Percentiles rank a stretch among this genome's conserved stretches.
phyloP scores from a whole-genome alignment of 2,329 filamentous ascomycete genomes.

The Zalaria sp. region DNA sequence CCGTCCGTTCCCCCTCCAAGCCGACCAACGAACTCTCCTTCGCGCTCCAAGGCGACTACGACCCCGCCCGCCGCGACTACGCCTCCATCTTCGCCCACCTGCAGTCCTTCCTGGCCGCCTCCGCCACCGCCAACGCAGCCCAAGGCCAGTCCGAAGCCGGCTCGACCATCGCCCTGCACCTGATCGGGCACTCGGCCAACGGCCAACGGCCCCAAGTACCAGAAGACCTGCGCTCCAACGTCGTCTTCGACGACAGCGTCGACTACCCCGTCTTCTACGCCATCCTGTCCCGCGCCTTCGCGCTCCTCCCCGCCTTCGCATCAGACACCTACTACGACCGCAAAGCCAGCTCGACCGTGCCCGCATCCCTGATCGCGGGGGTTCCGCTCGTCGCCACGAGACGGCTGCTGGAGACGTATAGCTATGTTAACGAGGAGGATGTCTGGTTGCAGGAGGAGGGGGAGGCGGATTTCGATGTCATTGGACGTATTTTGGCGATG shows the following conservation, averaged over 20 bases:
- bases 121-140: neutral
- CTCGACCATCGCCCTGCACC: conserved; percentile 2
- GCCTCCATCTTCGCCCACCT: conserved; percentile 13
- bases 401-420: conserved; percentile 13
- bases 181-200: conserved; percentile 1
- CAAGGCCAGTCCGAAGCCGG: neutral
- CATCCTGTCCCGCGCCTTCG: conserved; percentile 13
- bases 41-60: conserved; percentile 16
- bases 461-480: conserved; percentile 15
- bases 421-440: conserved; percentile 12
- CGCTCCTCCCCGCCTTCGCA: conserved; percentile 15
- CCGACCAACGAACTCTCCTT: conserved; percentile 7
- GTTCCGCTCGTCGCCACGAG: conserved; percentile 12
- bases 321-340: conserved; percentile 12
- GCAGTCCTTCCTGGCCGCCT: conserved; percentile 7
- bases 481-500: conserved; percentile 12
- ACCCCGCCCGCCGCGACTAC: conserved; percentile 13
- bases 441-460: conserved; percentile 13
- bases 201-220: conserved; percentile 11
- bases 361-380: conserved; percentile 15
- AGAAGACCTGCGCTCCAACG: conserved; percentile 8
- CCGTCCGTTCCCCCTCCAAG: conserved; percentile 8
- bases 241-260: conserved; percentile 13
- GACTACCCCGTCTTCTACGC: conserved; percentile 16
- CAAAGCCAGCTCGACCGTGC: conserved; percentile 14